Conservation (phyloP, 306 rosid genomes). For the Malus sieversii region DNA sequence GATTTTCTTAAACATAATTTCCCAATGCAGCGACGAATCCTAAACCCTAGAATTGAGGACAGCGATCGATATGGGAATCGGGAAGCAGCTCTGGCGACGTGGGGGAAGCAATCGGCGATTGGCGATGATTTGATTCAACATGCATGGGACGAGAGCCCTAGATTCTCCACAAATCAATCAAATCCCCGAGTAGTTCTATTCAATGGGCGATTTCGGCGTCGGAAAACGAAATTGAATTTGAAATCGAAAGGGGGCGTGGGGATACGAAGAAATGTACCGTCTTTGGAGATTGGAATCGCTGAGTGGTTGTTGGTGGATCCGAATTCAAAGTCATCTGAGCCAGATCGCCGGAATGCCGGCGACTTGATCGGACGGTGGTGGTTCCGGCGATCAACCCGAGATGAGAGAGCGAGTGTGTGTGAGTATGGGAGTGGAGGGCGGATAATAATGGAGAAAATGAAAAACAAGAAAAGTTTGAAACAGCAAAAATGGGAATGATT, state of each 20-base stretch:
- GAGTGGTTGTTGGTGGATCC: slow-evolving; percentile 24
- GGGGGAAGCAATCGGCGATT: not conserved
- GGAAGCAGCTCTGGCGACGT: slow-evolving; percentile 4
- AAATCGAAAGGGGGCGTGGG: slow-evolving; percentile 24
- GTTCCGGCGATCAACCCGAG: slow-evolving; percentile 51
- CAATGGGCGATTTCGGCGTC: slow-evolving; percentile 20
- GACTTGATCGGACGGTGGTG: slow-evolving; percentile 31
- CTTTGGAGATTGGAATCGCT: slow-evolving; percentile 5
- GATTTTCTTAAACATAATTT: slow-evolving; percentile 73
- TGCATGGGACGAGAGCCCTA: slow-evolving; percentile 25
- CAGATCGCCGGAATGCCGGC: slow-evolving; percentile 45
- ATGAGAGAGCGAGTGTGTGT: slow-evolving; percentile 10
- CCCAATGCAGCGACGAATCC: slow-evolving; percentile 40
- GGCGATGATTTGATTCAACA: slow-evolving; percentile 14
- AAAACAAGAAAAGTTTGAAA: slow-evolving; percentile 1
- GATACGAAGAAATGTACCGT: slow-evolving; percentile 33
- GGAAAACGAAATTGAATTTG: not conserved
- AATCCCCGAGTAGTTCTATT: not conserved
- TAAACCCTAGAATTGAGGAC: slow-evolving; percentile 24
- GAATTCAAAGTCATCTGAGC: slow-evolving; percentile 36
- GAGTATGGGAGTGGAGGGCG: slow-evolving; percentile 11
- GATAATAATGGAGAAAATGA: slow-evolving; percentile 28
- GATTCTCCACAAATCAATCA: slow-evolving; percentile 15
- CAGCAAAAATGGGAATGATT: not conserved
- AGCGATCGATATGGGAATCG: slow-evolving; percentile 17